A percentile compares a stretch with the other conserved stretches of the same genome.
Evolutionary conservation across 371 early-diverging fungal species (phyloP).

Genomic region (Circinella umbellata): DNA sequence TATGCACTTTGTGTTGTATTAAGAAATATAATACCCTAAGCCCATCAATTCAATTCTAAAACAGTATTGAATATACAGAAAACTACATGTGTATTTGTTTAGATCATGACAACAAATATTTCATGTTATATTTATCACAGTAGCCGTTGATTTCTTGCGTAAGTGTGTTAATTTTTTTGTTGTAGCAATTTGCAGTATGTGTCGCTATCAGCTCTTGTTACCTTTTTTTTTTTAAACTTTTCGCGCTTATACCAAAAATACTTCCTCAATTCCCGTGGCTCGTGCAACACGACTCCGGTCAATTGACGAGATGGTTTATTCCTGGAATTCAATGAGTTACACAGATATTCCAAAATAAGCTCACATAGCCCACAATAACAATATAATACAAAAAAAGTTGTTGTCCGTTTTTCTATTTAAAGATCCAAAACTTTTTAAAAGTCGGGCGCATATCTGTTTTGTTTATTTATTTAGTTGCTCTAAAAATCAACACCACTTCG

Average conservation of each 20-base stretch:
- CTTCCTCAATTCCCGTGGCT: slow-evolving; percentile 7
- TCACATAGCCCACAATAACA: slow-evolving; percentile 7
- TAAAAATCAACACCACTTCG: neutral
- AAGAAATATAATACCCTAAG: too few relatives aligned
- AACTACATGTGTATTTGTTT: too few relatives aligned
- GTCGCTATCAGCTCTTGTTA: too few relatives aligned
- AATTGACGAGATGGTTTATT: slow-evolving; percentile 20
- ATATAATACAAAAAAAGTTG: too few relatives aligned
- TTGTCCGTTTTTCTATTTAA: slow-evolving; percentile 11
- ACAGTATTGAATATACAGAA: neutral
- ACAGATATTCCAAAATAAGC: slow-evolving; percentile 22
- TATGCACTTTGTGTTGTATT: too few relatives aligned
- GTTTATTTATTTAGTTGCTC: neutral
- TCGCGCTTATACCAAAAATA: neutral
- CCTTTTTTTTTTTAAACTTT: neutral
- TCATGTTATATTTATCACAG: too few relatives aligned
- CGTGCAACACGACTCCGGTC: slow-evolving; percentile 27
- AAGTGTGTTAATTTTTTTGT: too few relatives aligned
- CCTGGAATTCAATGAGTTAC: slow-evolving; percentile 28
- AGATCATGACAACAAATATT: too few relatives aligned
- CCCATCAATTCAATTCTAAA: too few relatives aligned
- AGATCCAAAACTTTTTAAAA: slow-evolving; percentile 6
- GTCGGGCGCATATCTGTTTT: slow-evolving; percentile 9
- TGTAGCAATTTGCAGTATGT: too few relatives aligned
- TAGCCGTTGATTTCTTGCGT: too few relatives aligned